Evolutionary conservation across 495 filamentous ascomycete species (phyloP), one percentile per base, ranked within the genome.

Genomic region (Lasiosphaeris hirsuta): DNA sequence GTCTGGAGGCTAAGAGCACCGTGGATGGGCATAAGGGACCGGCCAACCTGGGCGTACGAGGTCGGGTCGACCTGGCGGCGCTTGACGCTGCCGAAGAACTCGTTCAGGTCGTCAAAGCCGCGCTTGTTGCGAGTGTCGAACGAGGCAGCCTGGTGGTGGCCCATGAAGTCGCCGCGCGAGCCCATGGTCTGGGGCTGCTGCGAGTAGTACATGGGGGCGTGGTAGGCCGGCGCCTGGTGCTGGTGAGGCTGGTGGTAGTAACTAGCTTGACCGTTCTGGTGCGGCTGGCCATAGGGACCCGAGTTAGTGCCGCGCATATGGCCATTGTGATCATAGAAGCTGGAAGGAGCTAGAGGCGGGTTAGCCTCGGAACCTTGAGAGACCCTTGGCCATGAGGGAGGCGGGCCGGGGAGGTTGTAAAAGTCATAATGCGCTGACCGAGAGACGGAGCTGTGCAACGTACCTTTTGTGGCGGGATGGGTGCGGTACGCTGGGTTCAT

Each of bases 71-170:
- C 87, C 60, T 88, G 83, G 62, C 90, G 88, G 52, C 91, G 87
- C 77, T 97, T 96, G 57, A 87, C 83, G 67, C 91, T 91, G 50
- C 89, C 87, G 62, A 97, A 96, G 77, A 97, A 95, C 62, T 95
- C 91, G 67, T 96, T 91, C 56, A 97, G 74, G 30, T 89, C 89
- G 56, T 97, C 92, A 54, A 89, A 89, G 14, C 85, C 86, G 45
- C 91, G 89, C 78, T 93, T 96, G 58, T 87, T 81, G 53, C 76
- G 79, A 56, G 90, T 85, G 63, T 84, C 86, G 37, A 73, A 68
- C 6, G 78, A 70, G 13, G 77, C 67, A 38, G 78, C 74, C 51
- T 81, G 75, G 57, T 82, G 79, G 54, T 82, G 79, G 54, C 74
- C 73, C 58, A 82, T 73, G 58, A 80, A 75, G 53, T 76, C 71